These are phyloP conservation scores for Populus ilicifolia DNA, from an alignment of 345 rosid genomes.

Conservation along the genomic window DNA sequence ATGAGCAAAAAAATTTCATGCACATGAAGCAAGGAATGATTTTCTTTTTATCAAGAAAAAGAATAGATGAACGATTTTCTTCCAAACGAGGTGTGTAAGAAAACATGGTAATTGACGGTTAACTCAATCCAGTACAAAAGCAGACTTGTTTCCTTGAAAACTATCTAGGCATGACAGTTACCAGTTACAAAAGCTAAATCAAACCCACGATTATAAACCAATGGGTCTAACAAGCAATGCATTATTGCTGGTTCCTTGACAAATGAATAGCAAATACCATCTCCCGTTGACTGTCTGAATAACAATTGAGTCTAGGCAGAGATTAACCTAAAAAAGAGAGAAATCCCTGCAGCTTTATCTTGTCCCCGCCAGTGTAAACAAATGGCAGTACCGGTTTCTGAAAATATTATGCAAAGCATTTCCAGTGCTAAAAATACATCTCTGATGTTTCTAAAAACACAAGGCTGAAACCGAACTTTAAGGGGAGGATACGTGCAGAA, in stretches of 20 bases:
- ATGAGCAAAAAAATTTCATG: neutral
- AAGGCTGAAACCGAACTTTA: conserved; percentile 9
- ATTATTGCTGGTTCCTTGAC: conserved; percentile 4
- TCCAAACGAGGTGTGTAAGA: neutral
- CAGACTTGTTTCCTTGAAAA: neutral
- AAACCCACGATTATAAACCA: neutral
- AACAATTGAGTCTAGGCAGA: conserved; percentile 11
- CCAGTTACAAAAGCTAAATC: neutral
- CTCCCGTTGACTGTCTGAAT: neutral
- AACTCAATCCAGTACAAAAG: neutral
- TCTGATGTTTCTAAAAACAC: neutral
- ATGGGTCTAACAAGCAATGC: neutral
- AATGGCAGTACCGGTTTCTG: neutral
- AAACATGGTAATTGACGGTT: neutral
- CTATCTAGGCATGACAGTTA: neutral
- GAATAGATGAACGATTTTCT: neutral
- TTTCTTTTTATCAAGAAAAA: neutral
- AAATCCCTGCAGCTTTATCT: conserved; percentile 14
- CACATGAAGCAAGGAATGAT: neutral
- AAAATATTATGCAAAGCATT: neutral
- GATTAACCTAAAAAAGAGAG: neutral
- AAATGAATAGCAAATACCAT: conserved; percentile 14
- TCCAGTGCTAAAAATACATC: conserved; percentile 1
- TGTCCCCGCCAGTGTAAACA: conserved; percentile 1
- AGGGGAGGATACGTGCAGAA: conserved; percentile 23